Evolutionary conservation across 2,329 filamentous ascomycete species (phyloP).

Genomic region (Ascochyta pisi): DNA sequence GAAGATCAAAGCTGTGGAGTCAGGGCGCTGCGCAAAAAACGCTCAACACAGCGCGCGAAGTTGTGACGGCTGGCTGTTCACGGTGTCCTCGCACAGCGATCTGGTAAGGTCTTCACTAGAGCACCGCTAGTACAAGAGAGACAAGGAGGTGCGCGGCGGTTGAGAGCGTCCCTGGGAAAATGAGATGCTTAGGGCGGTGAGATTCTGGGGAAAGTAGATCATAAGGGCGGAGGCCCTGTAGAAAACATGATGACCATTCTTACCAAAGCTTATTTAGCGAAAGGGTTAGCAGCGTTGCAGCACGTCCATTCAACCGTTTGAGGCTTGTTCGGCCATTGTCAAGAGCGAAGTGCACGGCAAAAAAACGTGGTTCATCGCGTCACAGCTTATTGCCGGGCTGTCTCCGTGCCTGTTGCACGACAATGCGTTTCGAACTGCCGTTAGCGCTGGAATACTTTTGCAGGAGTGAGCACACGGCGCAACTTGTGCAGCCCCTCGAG

Average conservation of each 20-base stretch:
- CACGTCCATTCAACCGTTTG: slow-evolving; percentile 15
- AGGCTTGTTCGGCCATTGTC: slow-evolving; percentile 15
- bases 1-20: background rate
- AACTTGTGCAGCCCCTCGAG: background rate
- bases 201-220: background rate
- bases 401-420: background rate
- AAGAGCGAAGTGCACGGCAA: slow-evolving; percentile 16
- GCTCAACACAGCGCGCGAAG: background rate
- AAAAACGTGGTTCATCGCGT: slow-evolving; percentile 6
- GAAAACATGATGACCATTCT: background rate
- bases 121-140: background rate
- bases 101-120: background rate
- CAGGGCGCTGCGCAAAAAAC: background rate
- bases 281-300: slow-evolving; percentile 1
- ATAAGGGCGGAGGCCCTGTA: background rate
- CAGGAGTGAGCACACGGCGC: background rate
- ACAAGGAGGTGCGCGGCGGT: background rate
- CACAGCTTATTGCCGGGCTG: slow-evolving; percentile 9
- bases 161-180: background rate
- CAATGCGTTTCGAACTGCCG: slow-evolving; percentile 8
- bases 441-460: background rate
- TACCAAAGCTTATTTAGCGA: slow-evolving; percentile 1
- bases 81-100: background rate
- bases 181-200: background rate
- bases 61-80: background rate